Percentiles rank a stretch among this genome's conserved stretches.
phyloP scores from a whole-genome alignment of 1,139 yeast species.

The Pichia kudriavzevii region DNA sequence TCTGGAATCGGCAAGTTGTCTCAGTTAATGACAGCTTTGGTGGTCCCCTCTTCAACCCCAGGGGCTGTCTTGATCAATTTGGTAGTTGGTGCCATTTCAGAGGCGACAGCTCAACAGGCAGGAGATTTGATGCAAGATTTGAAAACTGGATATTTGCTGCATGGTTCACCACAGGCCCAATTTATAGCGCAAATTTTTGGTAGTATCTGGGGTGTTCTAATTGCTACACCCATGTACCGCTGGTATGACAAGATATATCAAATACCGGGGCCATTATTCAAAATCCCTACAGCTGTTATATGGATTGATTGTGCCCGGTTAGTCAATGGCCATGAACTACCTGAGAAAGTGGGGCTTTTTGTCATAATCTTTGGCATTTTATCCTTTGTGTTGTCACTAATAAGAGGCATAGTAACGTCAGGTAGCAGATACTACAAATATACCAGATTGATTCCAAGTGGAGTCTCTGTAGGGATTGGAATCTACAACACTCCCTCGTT shows the following conservation, averaged over 20 bases:
- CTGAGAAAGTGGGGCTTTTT: slow-evolving; percentile 64
- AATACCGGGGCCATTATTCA: slow-evolving; percentile 72
- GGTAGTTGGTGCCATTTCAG: slow-evolving; percentile 95
- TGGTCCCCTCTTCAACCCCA: slow-evolving; percentile 64
- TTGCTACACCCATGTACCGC: slow-evolving; percentile 76
- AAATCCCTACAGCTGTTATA: slow-evolving; percentile 90
- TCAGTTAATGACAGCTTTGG: slow-evolving; percentile 75
- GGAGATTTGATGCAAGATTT: slow-evolving; percentile 97
- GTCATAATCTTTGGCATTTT: slow-evolving; percentile 59
- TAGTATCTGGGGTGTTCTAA: slow-evolving; percentile 69
- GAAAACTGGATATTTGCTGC: slow-evolving; percentile 86
- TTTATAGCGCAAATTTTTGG: slow-evolving; percentile 86
- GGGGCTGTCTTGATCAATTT: slow-evolving; percentile 77
- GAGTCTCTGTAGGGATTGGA: slow-evolving; percentile 96
- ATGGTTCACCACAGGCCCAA: slow-evolving; percentile 91
- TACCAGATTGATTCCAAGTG: slow-evolving; percentile 69
- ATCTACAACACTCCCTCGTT: slow-evolving; percentile 90
- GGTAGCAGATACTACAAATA: slow-evolving; percentile 34
- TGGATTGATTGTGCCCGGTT: slow-evolving; percentile 96
- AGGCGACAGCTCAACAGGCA: slow-evolving; percentile 98
- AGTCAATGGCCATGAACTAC: slow-evolving; percentile 87
- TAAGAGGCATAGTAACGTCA: slow-evolving; percentile 47
- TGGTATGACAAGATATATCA: slow-evolving; percentile 74
- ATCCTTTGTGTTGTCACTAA: slow-evolving; percentile 62
- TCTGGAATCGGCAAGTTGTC: slow-evolving; percentile 94